Percentiles rank a stretch among this genome's conserved stretches.
Conservation (phyloP, 306 rosid genomes). For the Acacia melanoxylon region DNA sequence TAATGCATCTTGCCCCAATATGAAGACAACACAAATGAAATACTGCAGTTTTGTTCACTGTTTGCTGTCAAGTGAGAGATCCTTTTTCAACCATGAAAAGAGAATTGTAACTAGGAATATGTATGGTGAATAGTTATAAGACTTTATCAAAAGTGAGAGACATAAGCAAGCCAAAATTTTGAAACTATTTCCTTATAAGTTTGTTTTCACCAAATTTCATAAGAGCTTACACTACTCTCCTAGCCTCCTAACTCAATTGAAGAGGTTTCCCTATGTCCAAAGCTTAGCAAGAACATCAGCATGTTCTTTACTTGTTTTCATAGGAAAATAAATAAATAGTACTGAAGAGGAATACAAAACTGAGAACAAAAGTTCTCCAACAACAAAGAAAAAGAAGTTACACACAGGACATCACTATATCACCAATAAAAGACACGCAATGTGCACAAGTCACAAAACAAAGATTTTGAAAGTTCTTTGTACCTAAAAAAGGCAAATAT, state of each 20-base stretch:
- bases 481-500: slow-evolving; percentile 3
- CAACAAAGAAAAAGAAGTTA: background rate
- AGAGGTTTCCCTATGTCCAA: slow-evolving; percentile 11
- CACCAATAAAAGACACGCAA: slow-evolving; percentile 21
- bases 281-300: background rate
- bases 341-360: background rate
- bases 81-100: background rate
- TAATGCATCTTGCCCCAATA: background rate
- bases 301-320: background rate
- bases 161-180: slow-evolving; percentile 25
- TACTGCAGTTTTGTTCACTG: background rate
- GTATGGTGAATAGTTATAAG: background rate
- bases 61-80: background rate
- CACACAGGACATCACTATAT: background rate
- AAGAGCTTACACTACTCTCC: slow-evolving; percentile 10
- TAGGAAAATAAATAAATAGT: background rate
- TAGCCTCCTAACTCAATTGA: slow-evolving; percentile 18
- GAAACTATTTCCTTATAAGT: slow-evolving; percentile 13
- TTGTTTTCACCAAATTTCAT: slow-evolving; percentile 13
- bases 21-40: background rate
- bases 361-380: background rate
- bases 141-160: slow-evolving; percentile 2
- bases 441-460: slow-evolving; percentile 1
- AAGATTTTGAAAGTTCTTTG: slow-evolving; percentile 13
- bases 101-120: background rate